phyloP scores from a whole-genome alignment of 371 early-diverging fungal species.

The Haplosporangium sp. region DNA sequence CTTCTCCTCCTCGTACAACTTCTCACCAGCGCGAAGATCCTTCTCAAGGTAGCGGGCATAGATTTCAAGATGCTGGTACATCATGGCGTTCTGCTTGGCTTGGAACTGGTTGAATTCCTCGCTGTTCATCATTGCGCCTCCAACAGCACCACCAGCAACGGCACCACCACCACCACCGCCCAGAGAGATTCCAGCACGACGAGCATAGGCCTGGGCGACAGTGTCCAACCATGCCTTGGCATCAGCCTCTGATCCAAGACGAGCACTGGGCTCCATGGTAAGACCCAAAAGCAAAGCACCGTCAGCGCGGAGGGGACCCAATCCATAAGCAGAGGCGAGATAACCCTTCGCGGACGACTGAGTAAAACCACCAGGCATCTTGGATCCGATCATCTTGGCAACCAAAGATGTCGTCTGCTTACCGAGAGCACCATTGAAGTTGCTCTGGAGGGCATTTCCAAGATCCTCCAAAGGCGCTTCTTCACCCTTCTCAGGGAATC shows the following conservation, averaged over 20 bases:
- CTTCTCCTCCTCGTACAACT: constrained; percentile 77
- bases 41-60: constrained; percentile 90
- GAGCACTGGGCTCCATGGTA: constrained; percentile 87
- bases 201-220: constrained; percentile 83
- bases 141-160: constrained; percentile 67
- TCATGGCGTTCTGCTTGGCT: constrained; percentile 83
- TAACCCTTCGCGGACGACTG: constrained; percentile 83
- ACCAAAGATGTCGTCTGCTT: constrained; percentile 84
- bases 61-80: constrained; percentile 88
- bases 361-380: constrained; percentile 96
- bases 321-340: constrained; percentile 79
- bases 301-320: constrained; percentile 88
- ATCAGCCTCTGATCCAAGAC: constrained; percentile 85
- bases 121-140: constrained; percentile 82
- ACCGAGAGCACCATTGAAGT: constrained; percentile 81
- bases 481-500: constrained; percentile 92
- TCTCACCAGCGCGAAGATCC: constrained; percentile 86
- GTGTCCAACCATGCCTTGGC: constrained; percentile 92
- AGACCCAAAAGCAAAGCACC: constrained; percentile 86
- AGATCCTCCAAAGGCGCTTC: constrained; percentile 91
- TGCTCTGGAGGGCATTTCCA: constrained; percentile 71
- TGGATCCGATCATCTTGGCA: constrained; percentile 86
- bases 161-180: constrained; percentile 66
- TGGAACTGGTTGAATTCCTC: constrained; percentile 88
- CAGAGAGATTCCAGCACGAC: constrained; percentile 82